Evolutionary conservation across 2,329 filamentous ascomycete genomes (phyloP), one percentile per base, ranked within the genome.

Genomic region (Blastomyces silverae): DNA sequence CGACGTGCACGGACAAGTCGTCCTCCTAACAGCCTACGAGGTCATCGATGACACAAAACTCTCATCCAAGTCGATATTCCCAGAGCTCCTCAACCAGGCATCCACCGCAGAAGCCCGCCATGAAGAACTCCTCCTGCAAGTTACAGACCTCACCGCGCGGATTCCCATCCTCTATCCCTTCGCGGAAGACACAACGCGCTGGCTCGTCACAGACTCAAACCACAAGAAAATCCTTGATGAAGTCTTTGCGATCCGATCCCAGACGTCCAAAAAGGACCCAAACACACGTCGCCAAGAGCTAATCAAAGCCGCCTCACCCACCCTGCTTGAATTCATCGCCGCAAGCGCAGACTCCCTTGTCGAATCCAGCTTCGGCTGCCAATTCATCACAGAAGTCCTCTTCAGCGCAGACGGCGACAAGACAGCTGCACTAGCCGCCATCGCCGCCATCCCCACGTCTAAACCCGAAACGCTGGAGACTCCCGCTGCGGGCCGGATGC

Each of bases 11-110:
- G 94, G 87, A 1, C 91, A 96, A 73, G 82, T 88, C 67, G 84
- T 97, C 63, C 85, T 99, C 44, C 83, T 97, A 64, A 84, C 92
- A 1, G 91, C 91, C 0, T 92, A 92, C 74, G 94, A 97, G 71
- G 88, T 96, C 60, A 87, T 96, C 60, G 94, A 99, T 71, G 94
- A 99, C 75, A 99, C 94, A 11, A 92, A 95, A 69, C 82, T 96
- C 72, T 90, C 87, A 2, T 83, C 87, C 61, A 97, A 96, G 79
- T 83, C 89, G 42, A 89, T 99, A 69, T 91, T 96, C 77, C 83
- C 90, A 0, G 93, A 97, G 76, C 82, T 99, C 15, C 79, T 97
- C 22, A 90, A 88, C 67, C 89, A 90, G 72, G 85, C 87, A 44
- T 68, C 74, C 4, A 65, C 71, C 20, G 70, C 70, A 59, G 75